Base-by-base conservation (phyloP, 225 moss, liverwort and hornwort genomes). In the Marchantia polymorpha region DNA sequence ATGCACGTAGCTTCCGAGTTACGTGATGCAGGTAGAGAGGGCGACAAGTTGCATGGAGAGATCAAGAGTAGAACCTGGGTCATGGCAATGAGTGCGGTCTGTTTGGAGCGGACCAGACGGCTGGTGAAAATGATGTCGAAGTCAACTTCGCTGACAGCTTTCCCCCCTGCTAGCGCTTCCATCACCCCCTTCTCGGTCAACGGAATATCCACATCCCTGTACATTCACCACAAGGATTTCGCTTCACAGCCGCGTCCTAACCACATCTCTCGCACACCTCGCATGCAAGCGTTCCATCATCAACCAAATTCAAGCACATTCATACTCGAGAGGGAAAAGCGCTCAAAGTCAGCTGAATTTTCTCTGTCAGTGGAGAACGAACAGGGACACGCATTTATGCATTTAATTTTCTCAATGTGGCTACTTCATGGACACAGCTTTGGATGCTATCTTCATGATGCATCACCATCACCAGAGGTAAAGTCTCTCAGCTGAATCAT, bases 91-190 rank as follows among this genome's bases (percentile, higher is more conserved):
- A 96, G 91, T 64, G 93, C 95, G 56, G 93, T 96, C 82, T 93
- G 93, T 74, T 96, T 96, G 30, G 95, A 92, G 69, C 95, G 95
- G 78, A 96, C 95, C 4, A 96, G 88, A 74, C 95, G 89, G 77
- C 93, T 96, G 27, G 93, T 96, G 83, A 96, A 96, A 54, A 96
- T 88, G 52, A 96, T 88, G 72, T 96, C 95, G 54, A 96, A 96
- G 88, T 93, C 92, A 75, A 95, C 90, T 64, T 84, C 89, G 23
- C 92, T 75, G 0, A 96, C 91, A 72, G 93, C 92, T 82, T 91
- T 91, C 75, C 95, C 95, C 47, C 95, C 93, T 82, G 93, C 93
- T 63, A 96, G 67, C 46, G 93, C 95, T 84, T 93, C 95, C 84
- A 73, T 93, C 56, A 95, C 80, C 73, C 95, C 95, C 74, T 91